phyloP scores from a whole-genome alignment of 352 stramenopile species.

The Globisporangium nunn region DNA sequence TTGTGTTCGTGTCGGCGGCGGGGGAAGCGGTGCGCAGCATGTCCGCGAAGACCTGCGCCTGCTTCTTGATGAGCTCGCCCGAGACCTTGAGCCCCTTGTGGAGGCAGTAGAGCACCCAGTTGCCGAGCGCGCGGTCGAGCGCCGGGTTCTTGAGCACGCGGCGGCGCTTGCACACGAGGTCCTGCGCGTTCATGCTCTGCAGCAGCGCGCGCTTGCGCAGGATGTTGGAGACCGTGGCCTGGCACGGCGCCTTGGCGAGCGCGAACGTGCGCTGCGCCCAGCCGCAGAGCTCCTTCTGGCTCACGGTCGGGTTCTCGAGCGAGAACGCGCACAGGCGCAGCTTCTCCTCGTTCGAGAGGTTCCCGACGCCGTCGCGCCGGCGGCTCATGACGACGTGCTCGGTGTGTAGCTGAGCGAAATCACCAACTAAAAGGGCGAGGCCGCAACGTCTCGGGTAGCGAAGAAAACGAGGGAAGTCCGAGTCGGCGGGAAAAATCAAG shows the following conservation, averaged over 20 bases:
- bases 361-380: conserved; percentile 12
- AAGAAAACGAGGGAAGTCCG: background rate
- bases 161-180: conserved; percentile 29
- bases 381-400: background rate
- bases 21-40: conserved; percentile 14
- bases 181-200: conserved; percentile 26
- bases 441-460: background rate
- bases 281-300: conserved; percentile 32
- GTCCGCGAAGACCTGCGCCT: conserved; percentile 27
- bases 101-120: conserved; percentile 40
- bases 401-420: no score
- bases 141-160: conserved; percentile 44
- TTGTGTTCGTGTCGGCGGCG: background rate
- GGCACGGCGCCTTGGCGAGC: conserved; percentile 32
- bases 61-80: conserved; percentile 26
- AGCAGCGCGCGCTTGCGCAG: conserved; percentile 34
- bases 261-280: conserved; percentile 49
- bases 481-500: background rate
- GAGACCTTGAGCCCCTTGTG: conserved; percentile 18
- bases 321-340: conserved; percentile 45
- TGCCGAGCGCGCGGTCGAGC: conserved; percentile 36
- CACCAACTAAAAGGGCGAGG: background rate
- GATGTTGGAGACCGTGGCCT: conserved; percentile 59
- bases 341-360: conserved; percentile 58
- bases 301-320: conserved; percentile 37